Base-by-base conservation (phyloP, 192 early-diverging fungal genomes). In the Entophlyctis helioformis region DNA sequence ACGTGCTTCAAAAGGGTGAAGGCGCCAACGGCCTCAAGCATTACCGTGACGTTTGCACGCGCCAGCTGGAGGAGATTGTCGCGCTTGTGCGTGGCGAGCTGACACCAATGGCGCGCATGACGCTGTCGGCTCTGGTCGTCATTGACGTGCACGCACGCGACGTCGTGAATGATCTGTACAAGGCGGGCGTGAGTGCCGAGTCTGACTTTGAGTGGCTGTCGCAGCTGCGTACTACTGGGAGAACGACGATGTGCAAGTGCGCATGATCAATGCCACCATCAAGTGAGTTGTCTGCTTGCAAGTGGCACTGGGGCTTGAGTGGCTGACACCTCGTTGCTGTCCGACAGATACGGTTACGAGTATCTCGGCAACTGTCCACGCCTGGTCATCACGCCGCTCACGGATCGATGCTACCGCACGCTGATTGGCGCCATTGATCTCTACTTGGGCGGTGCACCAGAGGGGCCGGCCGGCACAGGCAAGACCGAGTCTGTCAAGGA, bases 171-270 rank as follows among this genome's bases (percentile, higher is more conserved):
- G 72, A 76, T 5, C 54, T 78, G 19, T 59, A 64, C 39, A 58
- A 51, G 25, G 64, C 67, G 20, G 49, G 60, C 8, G 67, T 71
- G 12, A 50, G 60, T 1, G 44, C 58, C 21, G 68, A 69, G 23
- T 58, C 48, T 29, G 74, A 78, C 52, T 78, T 78, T 51, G 74
- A 60, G 7, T 78, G 74, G 74, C 57, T 76, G 19, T 74, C 70
- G 12, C 74, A 78, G 42, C 62, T 78, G 24, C 66, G 74, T 78
- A 78, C 45, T 78, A 78, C 32, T 78, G 74, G 74, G 74, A 78
- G 42, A 36, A 56, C 15, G 72, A 78, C 11, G 66, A 73, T 25
- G 74, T 74, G 23, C 56, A 67, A 18, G 72, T 78, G 9, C 39
- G 72, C 19, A 78, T 78, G 74, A 76, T 71, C 29, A 76, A 74